Conservation (phyloP, 768 basidiomycete genomes). For the Auricularia sp. region DNA sequence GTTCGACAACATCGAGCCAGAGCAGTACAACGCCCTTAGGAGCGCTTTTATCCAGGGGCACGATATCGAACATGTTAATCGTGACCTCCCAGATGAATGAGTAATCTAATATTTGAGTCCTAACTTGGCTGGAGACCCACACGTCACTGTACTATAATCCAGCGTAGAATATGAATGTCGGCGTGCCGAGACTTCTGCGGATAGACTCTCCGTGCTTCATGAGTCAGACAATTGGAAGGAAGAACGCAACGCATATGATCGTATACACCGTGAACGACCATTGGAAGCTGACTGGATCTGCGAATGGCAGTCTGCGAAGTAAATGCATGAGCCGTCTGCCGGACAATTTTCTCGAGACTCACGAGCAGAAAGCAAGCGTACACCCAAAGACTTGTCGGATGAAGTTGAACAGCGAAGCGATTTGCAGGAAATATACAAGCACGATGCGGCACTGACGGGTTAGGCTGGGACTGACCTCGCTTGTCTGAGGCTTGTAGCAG, state of each 20-base stretch:
- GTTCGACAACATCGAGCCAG: too few relatives aligned
- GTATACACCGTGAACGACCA: conserved; percentile 3
- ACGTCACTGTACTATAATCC: neutral
- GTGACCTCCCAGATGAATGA: too few relatives aligned
- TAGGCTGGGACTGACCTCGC: neutral
- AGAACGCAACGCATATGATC: conserved; percentile 4
- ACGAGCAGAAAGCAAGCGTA: conserved; percentile 7
- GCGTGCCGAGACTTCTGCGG: conserved; percentile 1
- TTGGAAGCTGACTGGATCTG: conserved; percentile 4
- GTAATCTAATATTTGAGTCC: neutral
- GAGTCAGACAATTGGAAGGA: conserved; percentile 6
- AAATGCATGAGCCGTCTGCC: too few relatives aligned
- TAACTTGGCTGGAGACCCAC: too few relatives aligned
- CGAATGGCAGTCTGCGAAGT: neutral
- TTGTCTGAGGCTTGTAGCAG: conserved; percentile 5
- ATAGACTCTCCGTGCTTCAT: conserved; percentile 4
- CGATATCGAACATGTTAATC: too few relatives aligned
- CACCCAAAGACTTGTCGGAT: conserved; percentile 7
- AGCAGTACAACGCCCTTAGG: too few relatives aligned
- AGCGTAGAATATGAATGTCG: neutral
- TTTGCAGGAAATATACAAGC: neutral
- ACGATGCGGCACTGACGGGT: too few relatives aligned
- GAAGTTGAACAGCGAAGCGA: conserved; percentile 3
- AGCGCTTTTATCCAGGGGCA: too few relatives aligned
- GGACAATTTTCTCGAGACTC: too few relatives aligned